Evolutionary conservation across 768 basidiomycete genomes (phyloP).

Genomic region (Pleurotus tuoliensis): DNA sequence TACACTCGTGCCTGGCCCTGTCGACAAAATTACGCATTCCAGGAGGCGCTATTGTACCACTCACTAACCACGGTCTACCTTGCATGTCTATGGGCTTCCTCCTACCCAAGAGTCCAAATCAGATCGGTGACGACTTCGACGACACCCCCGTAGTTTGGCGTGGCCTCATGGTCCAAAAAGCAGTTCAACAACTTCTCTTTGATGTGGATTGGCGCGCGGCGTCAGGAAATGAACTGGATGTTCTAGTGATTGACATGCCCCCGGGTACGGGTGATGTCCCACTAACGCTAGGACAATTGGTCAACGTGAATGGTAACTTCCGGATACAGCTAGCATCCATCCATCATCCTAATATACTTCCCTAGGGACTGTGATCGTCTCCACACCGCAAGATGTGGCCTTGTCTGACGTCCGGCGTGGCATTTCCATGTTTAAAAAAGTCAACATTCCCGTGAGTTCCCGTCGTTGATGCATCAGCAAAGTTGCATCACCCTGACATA

Average conservation of each 20-base stretch:
- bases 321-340: constrained; percentile 1
- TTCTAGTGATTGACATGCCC: constrained; percentile 93
- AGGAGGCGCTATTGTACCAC: constrained; percentile 79
- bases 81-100: constrained; percentile 99
- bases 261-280: constrained; percentile 97
- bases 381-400: constrained; percentile 94
- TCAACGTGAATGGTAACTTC: constrained; percentile 73
- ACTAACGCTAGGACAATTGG: constrained; percentile 85
- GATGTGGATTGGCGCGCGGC: constrained; percentile 83
- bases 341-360: not conserved
- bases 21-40: constrained; percentile 6
- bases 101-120: constrained; percentile 49
- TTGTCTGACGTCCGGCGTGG: constrained; percentile 90
- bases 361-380: constrained; percentile 87
- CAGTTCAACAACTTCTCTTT: constrained; percentile 92
- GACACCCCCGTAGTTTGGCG: constrained; percentile 92
- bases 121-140: constrained; percentile 34
- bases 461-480: not conserved
- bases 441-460: constrained; percentile 73
- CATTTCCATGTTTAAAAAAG: constrained; percentile 87
- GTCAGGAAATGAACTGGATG: constrained; percentile 50
- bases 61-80: constrained; percentile 84
- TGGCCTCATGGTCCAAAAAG: constrained; percentile 97
- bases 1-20: not conserved
- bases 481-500: not conserved